Conservation (phyloP, 129 eudicot genomes). For the Tagetes patula region DNA sequence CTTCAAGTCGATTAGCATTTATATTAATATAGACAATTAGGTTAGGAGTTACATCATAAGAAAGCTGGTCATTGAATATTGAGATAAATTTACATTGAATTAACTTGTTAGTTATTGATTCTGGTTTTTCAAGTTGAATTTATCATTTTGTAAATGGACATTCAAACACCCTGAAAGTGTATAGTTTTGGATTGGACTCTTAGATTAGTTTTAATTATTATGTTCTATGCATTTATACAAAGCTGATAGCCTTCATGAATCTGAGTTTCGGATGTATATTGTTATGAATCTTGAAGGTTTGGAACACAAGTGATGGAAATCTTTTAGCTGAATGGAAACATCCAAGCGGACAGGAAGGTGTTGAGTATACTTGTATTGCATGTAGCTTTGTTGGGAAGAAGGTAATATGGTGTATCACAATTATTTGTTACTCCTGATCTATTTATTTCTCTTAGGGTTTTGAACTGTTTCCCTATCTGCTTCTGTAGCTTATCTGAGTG, state of each 20-base stretch:
- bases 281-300: slow-evolving; percentile 38
- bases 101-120: not conserved
- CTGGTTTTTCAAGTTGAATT: not conserved
- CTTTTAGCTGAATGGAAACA: slow-evolving; percentile 50
- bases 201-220: not conserved
- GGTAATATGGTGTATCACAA: slow-evolving; percentile 23
- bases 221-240: not conserved
- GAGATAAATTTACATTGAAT: not conserved
- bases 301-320: slow-evolving; percentile 58
- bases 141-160: not conserved
- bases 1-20: not conserved
- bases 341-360: slow-evolving; percentile 31
- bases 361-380: slow-evolving; percentile 39
- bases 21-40: not conserved
- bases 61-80: not conserved
- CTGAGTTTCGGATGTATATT: not conserved
- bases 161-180: not conserved
- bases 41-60: not conserved
- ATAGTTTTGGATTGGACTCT: not conserved
- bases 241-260: not conserved
- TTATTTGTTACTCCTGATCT: not conserved
- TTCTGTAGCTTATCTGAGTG: not conserved
- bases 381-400: slow-evolving; percentile 50
- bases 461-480: not conserved
- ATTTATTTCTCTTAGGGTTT: not conserved